Evolutionary conservation across 345 rosid genomes (phyloP), one percentile per base, ranked within the genome.

Genomic region (Theobroma cacao): DNA sequence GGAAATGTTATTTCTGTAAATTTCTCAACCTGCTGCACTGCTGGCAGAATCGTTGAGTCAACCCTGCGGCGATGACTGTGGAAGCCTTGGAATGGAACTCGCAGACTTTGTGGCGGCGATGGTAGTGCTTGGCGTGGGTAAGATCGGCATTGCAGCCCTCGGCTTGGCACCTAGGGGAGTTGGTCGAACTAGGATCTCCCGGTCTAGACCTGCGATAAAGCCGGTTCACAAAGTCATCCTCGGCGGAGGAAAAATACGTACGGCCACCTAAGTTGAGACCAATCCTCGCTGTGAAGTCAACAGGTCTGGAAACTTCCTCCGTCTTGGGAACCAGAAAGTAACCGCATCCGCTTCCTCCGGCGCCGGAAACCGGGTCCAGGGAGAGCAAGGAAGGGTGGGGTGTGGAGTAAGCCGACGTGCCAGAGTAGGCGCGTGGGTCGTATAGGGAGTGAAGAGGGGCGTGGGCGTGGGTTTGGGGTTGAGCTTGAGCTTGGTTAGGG

Each of bases 1-100:
- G 79, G 76, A 63, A 77, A 84, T 75, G 83, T 81, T 68, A 78
- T 66, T 76, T 63, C 53, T 45, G 82, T 77, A 77, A 82, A 73
- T 79, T 82, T 38, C 6, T 76, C 63, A 83, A 92, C 99, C 99
- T 93, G 98, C 99, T 96, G 68, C 99, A 96, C 88, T 96, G 99
- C 83, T 96, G 99, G 88, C 99, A 96, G 90, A 96, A 96, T 36
- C 99, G 93, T 87, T 96, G 99, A 82, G 97, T 93, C 75, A 91
- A 80, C 8, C 99, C 97, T 80, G 93, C 93, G 5, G 97, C 90
- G 9, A 92, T 83, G 53, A 93, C 99, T 2, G 97, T 91, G 7
- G 99, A 87, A 1, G 99, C 96, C 69, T 96, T 96, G 26, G 99
- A 96, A 86, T 96, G 99, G 77, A 87, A 96, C 82, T 96, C 99